Percentiles rank a stretch among this genome's conserved stretches.
These are phyloP conservation scores for Gentiana dahurica DNA, from an alignment of 257 asterid genomes.

Conservation along the genomic window DNA sequence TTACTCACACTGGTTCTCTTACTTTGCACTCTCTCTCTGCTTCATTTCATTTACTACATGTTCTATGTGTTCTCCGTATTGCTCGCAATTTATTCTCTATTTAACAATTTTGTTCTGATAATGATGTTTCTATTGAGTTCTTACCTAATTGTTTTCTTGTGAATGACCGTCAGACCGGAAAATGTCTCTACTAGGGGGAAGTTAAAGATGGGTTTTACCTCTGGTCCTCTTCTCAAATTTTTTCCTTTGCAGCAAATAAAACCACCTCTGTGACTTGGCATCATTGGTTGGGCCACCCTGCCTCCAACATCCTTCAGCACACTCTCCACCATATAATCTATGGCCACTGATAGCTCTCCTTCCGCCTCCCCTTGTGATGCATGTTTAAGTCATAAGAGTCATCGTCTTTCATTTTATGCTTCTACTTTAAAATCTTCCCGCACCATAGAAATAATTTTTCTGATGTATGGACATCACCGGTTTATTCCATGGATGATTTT, in stretches of 20 bases:
- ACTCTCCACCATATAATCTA: not conserved
- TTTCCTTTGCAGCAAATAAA: too few species aligned
- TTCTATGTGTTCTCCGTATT: conserved; percentile 1
- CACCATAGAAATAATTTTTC: not conserved
- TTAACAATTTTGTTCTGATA: not conserved
- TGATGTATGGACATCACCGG: not conserved
- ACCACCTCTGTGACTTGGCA: not conserved
- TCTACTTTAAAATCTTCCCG: not conserved
- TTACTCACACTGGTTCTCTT: not conserved
- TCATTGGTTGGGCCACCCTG: conserved; percentile 2
- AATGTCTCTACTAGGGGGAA: not conserved
- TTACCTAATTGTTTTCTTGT: not conserved
- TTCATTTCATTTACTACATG: not conserved
- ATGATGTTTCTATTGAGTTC: not conserved
- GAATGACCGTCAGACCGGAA: conserved; percentile 2
- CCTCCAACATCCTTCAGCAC: not conserved
- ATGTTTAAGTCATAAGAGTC: not conserved
- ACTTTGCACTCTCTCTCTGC: not conserved
- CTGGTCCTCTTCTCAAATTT: not conserved
- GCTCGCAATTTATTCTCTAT: not conserved
- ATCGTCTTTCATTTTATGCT: not conserved
- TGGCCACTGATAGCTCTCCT: not conserved
- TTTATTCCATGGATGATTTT: not conserved
- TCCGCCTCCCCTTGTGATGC: not conserved
- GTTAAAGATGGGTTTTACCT: not conserved